These are phyloP conservation scores for Immersiporthe knoxdaviesiana DNA, from an alignment of 2,329 filamentous ascomycete species.

Conservation along the genomic window DNA sequence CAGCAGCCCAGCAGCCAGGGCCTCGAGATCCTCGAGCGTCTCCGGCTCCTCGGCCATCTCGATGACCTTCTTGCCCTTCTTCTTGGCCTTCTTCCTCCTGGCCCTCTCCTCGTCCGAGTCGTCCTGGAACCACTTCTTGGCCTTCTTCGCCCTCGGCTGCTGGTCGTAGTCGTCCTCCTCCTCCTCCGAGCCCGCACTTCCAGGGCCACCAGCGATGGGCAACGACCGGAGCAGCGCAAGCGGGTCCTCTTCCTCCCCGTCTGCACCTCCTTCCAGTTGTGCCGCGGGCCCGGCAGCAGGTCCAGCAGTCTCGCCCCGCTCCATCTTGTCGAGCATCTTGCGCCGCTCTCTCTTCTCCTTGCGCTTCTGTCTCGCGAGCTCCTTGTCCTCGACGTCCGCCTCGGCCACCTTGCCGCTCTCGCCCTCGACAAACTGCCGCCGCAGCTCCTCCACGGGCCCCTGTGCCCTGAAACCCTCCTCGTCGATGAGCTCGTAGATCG, in stretches of 20 bases:
- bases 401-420: slow-evolving; percentile 72
- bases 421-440: slow-evolving; percentile 74
- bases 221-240: slow-evolving; percentile 62
- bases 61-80: slow-evolving; percentile 58
- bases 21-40: slow-evolving; percentile 78
- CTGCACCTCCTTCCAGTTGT: slow-evolving; percentile 40
- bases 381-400: slow-evolving; percentile 84
- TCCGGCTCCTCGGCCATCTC: slow-evolving; percentile 71
- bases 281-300: slow-evolving; percentile 34
- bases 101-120: slow-evolving; percentile 58
- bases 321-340: slow-evolving; percentile 66
- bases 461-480: slow-evolving; percentile 78
- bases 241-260: slow-evolving; percentile 52
- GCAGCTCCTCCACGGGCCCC: slow-evolving; percentile 76
- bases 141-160: slow-evolving; percentile 60
- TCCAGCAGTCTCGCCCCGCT: slow-evolving; percentile 45
- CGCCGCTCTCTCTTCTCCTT: slow-evolving; percentile 75
- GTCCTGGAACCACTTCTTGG: slow-evolving; percentile 76
- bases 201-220: slow-evolving; percentile 43
- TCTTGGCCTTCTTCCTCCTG: slow-evolving; percentile 48
- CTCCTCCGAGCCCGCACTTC: slow-evolving; percentile 29
- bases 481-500: slow-evolving; percentile 85
- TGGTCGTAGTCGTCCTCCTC: too few relatives aligned
- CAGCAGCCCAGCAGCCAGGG: slow-evolving; percentile 73
- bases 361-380: slow-evolving; percentile 75